phyloP scores from a whole-genome alignment of 306 rosid genomes.

The Morella rubra region DNA sequence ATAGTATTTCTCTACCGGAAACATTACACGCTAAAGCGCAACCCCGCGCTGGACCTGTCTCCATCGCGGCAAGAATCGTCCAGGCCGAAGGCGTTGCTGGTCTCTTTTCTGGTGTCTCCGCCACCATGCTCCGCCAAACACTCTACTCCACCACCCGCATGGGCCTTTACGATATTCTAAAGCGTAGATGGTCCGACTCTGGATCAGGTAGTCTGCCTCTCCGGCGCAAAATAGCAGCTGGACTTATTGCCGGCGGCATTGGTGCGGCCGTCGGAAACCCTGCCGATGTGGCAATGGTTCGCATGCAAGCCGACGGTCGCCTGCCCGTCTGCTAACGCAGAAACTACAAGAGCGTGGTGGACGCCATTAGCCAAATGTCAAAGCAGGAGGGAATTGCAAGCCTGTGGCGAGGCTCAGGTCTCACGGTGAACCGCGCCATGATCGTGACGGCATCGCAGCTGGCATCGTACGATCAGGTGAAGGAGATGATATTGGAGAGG shows the following conservation, averaged over 20 bases:
- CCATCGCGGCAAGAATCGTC: slow-evolving; percentile 8
- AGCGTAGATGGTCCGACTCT: slow-evolving; percentile 9
- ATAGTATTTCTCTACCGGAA: neutral
- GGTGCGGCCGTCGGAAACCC: slow-evolving; percentile 14
- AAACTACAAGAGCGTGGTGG: slow-evolving; percentile 21
- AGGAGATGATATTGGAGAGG: slow-evolving; percentile 20
- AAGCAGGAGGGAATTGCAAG: slow-evolving; percentile 4
- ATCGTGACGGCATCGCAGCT: slow-evolving; percentile 17
- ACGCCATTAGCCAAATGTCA: slow-evolving; percentile 11
- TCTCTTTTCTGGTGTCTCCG: slow-evolving; percentile 21
- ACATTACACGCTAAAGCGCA: neutral
- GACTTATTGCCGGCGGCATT: slow-evolving; percentile 9
- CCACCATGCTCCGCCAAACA: slow-evolving; percentile 18
- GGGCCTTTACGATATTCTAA: slow-evolving; percentile 24
- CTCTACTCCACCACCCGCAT: slow-evolving; percentile 26
- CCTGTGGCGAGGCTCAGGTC: slow-evolving; percentile 10
- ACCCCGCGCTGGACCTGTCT: neutral
- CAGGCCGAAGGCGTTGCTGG: slow-evolving; percentile 8
- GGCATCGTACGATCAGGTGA: slow-evolving; percentile 16
- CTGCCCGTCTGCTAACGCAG: slow-evolving; percentile 10
- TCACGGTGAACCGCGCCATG: slow-evolving; percentile 17
- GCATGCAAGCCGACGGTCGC: slow-evolving; percentile 18
- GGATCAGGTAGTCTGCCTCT: neutral
- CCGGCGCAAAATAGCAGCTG: slow-evolving; percentile 4
- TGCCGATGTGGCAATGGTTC: slow-evolving; percentile 26